Conservation (phyloP, 1,284 basidiomycete species). For the Moniliophthora roreri region DNA sequence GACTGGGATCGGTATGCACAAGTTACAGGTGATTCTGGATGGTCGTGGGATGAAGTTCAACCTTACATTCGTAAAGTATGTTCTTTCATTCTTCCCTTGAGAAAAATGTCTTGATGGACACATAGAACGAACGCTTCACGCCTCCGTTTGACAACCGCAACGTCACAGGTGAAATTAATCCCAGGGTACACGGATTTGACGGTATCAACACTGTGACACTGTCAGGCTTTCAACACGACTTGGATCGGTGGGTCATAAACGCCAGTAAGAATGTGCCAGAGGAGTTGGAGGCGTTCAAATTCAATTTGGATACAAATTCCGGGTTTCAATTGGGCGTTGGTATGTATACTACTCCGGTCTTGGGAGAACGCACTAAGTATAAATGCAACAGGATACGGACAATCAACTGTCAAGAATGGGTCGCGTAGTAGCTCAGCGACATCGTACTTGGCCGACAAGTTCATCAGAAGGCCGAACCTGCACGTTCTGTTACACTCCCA, state of each 20-base stretch:
- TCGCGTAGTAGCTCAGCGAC: slow-evolving; percentile 22
- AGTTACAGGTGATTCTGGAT: slow-evolving; percentile 36
- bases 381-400: slow-evolving; percentile 10
- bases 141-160: slow-evolving; percentile 7
- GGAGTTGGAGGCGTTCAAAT: slow-evolving; percentile 16
- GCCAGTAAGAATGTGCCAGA: slow-evolving; percentile 8
- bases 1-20: slow-evolving; percentile 38
- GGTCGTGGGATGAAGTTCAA: slow-evolving; percentile 40
- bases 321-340: slow-evolving; percentile 21
- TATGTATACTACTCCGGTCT: not conserved
- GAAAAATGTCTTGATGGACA: not conserved
- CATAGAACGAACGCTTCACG: slow-evolving; percentile 12
- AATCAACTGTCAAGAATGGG: slow-evolving; percentile 16
- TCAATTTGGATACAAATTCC: slow-evolving; percentile 20
- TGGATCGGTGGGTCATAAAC: slow-evolving; percentile 13
- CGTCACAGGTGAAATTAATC: slow-evolving; percentile 12
- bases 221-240: not conserved
- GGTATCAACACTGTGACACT: slow-evolving; percentile 15
- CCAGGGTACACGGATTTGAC: slow-evolving; percentile 14
- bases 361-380: not conserved
- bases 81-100: not conserved
- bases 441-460: slow-evolving; percentile 18
- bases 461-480: slow-evolving; percentile 19
- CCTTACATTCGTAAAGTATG: slow-evolving; percentile 33
- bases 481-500: slow-evolving; percentile 20